Percentiles rank a stretch among this genome's conserved stretches.
Evolutionary conservation across 208 protist genomes (phyloP).

Genomic region (Porcisia hertigi): DNA sequence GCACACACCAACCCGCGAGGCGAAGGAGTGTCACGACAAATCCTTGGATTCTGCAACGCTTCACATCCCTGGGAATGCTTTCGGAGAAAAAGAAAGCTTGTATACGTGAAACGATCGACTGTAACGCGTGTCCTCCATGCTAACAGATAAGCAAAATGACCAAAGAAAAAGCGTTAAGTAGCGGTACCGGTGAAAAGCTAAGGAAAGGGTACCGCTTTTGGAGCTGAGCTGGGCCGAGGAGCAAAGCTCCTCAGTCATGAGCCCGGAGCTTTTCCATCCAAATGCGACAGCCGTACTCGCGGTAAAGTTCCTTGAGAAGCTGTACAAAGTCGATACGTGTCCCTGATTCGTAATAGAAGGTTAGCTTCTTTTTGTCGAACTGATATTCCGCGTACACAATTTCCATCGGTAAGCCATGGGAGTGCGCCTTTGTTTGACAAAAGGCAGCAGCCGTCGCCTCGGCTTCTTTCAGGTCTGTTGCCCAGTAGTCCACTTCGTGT

Average conservation of each 20-base stretch:
- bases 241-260: conserved; percentile 15
- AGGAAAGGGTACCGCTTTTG: too few relatives aligned
- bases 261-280: conserved; percentile 89
- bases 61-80: neutral
- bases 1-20: too few relatives aligned
- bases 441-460: conserved; percentile 67
- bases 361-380: conserved; percentile 94
- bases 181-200: too few relatives aligned
- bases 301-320: conserved; percentile 83
- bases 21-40: neutral
- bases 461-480: conserved; percentile 79
- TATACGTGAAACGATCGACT: neutral
- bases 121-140: neutral
- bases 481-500: conserved; percentile 88
- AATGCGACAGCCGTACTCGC: conserved; percentile 88
- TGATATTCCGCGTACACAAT: conserved; percentile 90
- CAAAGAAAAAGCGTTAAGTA: too few relatives aligned
- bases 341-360: conserved; percentile 88
- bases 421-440: conserved; percentile 62
- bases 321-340: conserved; percentile 81
- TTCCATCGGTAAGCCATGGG: conserved; percentile 73
- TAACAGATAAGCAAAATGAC: neutral
- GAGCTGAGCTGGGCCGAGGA: neutral
- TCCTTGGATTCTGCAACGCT: neutral
- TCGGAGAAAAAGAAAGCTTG: neutral